Conservation (phyloP, 2,329 filamentous ascomycete species). For the Aspergillus fischeri region DNA sequence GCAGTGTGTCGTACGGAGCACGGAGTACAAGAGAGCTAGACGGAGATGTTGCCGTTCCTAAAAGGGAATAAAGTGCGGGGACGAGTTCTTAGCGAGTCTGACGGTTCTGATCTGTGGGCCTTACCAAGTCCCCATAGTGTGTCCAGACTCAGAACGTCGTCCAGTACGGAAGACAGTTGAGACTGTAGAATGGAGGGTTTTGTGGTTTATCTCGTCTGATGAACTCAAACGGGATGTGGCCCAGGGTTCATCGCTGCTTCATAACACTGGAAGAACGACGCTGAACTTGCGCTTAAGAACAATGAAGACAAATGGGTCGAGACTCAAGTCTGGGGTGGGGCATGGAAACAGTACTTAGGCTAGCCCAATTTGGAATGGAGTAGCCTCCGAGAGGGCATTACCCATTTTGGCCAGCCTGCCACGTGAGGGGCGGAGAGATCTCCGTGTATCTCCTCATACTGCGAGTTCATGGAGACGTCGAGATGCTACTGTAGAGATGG, state of each 20-base stretch:
- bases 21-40: conserved; percentile 10
- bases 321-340: no score
- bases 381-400: not conserved
- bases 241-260: no score
- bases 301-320: no score
- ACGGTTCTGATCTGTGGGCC: no score
- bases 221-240: no score
- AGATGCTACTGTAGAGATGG: not conserved
- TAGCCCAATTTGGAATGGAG: conserved; percentile 8
- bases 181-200: not conserved
- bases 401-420: conserved; percentile 7
- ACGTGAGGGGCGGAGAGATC: conserved; percentile 11
- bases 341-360: conserved; percentile 11
- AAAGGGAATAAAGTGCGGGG: conserved; percentile 4
- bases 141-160: not conserved
- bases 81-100: not conserved
- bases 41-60: conserved; percentile 12
- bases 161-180: not conserved
- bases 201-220: no score
- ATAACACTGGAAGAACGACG: no score
- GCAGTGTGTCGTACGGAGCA: not conserved
- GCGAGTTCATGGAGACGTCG: not conserved
- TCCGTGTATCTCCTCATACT: not conserved
- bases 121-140: no score
- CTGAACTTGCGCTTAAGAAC: no score